Evolutionary conservation across 2,329 filamentous ascomycete genomes (phyloP).

Genomic region (Cercospora zeae-maydis): DNA sequence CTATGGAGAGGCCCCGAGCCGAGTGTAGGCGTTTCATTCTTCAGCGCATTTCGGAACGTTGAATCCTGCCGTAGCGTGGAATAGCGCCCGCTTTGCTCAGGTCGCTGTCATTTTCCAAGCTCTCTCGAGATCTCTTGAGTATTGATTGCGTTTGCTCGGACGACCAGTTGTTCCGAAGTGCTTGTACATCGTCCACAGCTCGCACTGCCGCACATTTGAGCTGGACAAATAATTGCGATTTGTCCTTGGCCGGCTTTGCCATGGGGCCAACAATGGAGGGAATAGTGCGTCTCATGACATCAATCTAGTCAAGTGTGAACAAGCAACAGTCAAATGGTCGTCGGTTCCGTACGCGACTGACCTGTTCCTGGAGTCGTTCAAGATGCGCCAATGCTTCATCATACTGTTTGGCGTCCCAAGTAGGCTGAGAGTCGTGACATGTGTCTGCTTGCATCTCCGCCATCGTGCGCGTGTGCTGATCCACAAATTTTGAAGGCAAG

Average conservation of each 20-base stretch:
- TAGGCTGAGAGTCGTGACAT: slow-evolving; percentile 6
- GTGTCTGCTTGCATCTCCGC: background rate
- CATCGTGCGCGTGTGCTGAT: background rate
- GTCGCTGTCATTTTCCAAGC: slow-evolving; percentile 38
- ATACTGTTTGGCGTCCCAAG: slow-evolving; percentile 25
- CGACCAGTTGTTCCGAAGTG: slow-evolving; percentile 40
- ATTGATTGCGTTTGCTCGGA: slow-evolving; percentile 40
- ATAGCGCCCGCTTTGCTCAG: slow-evolving; percentile 37
- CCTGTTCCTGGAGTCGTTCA: slow-evolving; percentile 44
- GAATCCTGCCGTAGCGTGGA: slow-evolving; percentile 41
- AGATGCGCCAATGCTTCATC: slow-evolving; percentile 45
- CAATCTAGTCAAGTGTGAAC: slow-evolving; percentile 36
- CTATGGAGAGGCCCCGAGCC: background rate
- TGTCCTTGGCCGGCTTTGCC: slow-evolving; percentile 24
- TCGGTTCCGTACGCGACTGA: slow-evolving; percentile 17
- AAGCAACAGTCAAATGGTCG: background rate
- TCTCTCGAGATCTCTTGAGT: slow-evolving; percentile 32
- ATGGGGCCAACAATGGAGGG: slow-evolving; percentile 44
- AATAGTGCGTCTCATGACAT: slow-evolving; percentile 43
- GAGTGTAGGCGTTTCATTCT: background rate
- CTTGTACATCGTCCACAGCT: slow-evolving; percentile 38
- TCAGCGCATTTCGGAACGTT: slow-evolving; percentile 17
- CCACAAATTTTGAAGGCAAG: background rate
- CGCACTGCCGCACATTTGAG: slow-evolving; percentile 39
- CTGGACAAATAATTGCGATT: slow-evolving; percentile 38